Evolutionary conservation across 106 monocot genomes (phyloP).

Genomic region (Platanthera guangdongensis): DNA sequence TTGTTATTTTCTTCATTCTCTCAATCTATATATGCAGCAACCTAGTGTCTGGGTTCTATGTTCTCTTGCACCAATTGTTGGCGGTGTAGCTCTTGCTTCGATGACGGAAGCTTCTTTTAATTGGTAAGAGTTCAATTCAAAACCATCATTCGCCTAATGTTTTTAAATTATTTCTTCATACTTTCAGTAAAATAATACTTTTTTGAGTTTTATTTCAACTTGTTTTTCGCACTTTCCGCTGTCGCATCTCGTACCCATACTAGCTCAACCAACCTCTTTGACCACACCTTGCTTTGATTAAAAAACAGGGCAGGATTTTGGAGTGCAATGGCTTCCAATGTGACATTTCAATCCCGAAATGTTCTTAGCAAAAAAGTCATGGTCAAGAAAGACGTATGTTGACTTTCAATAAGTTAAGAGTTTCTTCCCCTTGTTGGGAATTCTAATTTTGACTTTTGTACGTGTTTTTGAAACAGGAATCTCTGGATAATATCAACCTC

Average conservation of each 20-base stretch:
- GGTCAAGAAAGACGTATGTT: constrained; percentile 71
- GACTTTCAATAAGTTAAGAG: too few species aligned
- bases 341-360: constrained; percentile 82
- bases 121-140: constrained; percentile 34
- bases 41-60: constrained; percentile 46
- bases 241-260: background rate
- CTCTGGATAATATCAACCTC: constrained; percentile 88
- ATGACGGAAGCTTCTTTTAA: constrained; percentile 73
- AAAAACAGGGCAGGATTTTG: constrained; percentile 84
- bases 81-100: constrained; percentile 70
- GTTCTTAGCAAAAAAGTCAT: constrained; percentile 95
- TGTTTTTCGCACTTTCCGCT: background rate
- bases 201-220: background rate
- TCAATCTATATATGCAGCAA: constrained; percentile 20
- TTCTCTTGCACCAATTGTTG: constrained; percentile 67
- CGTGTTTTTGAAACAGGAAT: constrained; percentile 55
- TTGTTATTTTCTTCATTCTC: background rate
- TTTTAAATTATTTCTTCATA: background rate
- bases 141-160: background rate
- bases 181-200: background rate
- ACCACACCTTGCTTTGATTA: background rate
- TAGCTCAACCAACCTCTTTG: background rate
- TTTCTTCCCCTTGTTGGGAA: background rate
- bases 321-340: constrained; percentile 98
- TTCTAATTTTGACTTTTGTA: constrained; percentile 1